Evolutionary conservation across 2,329 filamentous ascomycete species (phyloP), one percentile per base, ranked within the genome.

Genomic region (Exophiala phaeomuriformis): DNA sequence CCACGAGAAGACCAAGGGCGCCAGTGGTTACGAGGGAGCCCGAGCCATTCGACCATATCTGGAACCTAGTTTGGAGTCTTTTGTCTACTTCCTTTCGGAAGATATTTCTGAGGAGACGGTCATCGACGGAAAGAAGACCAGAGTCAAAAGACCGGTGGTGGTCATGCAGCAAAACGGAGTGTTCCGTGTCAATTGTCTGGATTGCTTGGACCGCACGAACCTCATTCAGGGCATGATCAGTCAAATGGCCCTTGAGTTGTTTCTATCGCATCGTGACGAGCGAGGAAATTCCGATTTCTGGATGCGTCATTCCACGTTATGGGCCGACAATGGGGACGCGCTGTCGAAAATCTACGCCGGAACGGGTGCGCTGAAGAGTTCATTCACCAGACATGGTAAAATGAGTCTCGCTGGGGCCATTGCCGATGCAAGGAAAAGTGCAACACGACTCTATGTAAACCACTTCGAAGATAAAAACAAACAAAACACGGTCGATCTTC

Each of bases 321-420:
- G 93, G 93, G 93, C 93, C 33, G 93, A 98, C 69, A 97, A 96
- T 66, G 93, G 93, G 27, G 93, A 98, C 72, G 86, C 87, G 4
- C 71, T 98, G 45, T 96, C 90, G 8, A 88, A 89, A 65, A 97
- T 96, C 29, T 98, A 98, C 67, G 93, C 93, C 5, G 93, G 93
- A 28, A 98, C 93, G 2, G 93, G 93, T 3, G 93, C 93, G 10
- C 75, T 98, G 42, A 98, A 97, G 69, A 90, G 90, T 2, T 96
- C 90, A 0, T 97, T 95, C 64, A 98, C 93, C 1, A 80, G 93
- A 52, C 84, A 87, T 65, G 93, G 93, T 33, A 97, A 96, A 71
- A 96, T 95, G 88, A 95, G 90, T 7, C 71, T 97, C 28, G 88
- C 90, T 1, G 93, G 93, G 30, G 88, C 90, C 7, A 81, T 98